Conservation (phyloP, 2,329 filamentous ascomycete genomes). For the Stenocarpella maydis region DNA sequence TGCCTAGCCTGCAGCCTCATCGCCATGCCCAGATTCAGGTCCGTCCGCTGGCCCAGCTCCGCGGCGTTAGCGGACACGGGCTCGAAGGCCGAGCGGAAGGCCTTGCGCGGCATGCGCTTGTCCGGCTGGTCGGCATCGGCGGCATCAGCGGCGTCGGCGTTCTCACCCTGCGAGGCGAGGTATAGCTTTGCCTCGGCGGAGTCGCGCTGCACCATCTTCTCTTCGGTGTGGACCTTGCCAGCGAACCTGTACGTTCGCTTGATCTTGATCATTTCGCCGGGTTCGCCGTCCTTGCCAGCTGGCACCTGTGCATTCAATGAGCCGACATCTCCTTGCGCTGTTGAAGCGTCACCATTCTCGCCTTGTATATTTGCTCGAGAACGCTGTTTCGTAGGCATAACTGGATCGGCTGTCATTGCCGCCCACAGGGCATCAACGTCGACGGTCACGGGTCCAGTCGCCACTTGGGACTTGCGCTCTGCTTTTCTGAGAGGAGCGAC, state of each 20-base stretch:
- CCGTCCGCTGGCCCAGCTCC: conserved; percentile 54
- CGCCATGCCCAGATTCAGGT: conserved; percentile 66
- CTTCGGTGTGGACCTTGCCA: conserved; percentile 74
- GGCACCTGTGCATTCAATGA: conserved; percentile 35
- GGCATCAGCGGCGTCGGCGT: conserved; percentile 36
- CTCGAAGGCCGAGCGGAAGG: conserved; percentile 70
- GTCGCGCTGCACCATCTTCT: conserved; percentile 71
- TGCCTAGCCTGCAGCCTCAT: conserved; percentile 55
- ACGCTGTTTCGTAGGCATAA: conserved; percentile 39
- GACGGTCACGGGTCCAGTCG: conserved; percentile 69
- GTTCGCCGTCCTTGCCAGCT: conserved; percentile 36
- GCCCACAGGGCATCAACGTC: conserved; percentile 77
- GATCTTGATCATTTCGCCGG: conserved; percentile 64
- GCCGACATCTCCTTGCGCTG: conserved; percentile 30
- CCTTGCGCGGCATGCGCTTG: conserved; percentile 59
- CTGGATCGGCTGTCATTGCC: conserved; percentile 64
- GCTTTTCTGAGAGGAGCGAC: conserved; percentile 54
- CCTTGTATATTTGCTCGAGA: conserved; percentile 4
- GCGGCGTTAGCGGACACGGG: conserved; percentile 56
- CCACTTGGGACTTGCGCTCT: conserved; percentile 61
- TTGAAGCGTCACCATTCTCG: conserved; percentile 32
- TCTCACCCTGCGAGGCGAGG: conserved; percentile 58
- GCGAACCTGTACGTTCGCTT: conserved; percentile 80
- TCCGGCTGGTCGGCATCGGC: conserved; percentile 44
- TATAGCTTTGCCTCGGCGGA: conserved; percentile 73